Percentiles rank a stretch among this genome's conserved stretches.
Evolutionary conservation across 2,329 filamentous ascomycete genomes (phyloP).

Genomic region (Phymatotrichopsis omnivora): DNA sequence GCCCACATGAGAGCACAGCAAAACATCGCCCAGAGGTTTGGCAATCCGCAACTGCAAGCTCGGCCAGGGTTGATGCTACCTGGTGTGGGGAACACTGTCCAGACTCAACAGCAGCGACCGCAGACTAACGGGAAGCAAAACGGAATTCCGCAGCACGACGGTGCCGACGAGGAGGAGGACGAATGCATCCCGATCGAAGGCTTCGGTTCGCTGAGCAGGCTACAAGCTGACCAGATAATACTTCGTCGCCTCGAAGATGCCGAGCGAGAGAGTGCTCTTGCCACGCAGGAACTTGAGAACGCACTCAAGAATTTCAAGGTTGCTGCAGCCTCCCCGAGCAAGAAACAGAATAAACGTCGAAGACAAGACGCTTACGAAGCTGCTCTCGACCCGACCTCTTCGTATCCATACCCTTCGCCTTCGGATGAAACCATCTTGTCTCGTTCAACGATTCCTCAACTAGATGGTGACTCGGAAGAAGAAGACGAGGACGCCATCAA

Average conservation of each 20-base stretch:
- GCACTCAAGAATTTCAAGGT: conserved; percentile 21
- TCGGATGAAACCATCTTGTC: neutral
- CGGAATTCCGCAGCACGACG: conserved; percentile 47
- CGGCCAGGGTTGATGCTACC: conserved; percentile 23
- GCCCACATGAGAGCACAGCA: conserved; percentile 30
- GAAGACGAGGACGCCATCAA: conserved; percentile 94
- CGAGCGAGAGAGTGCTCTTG: conserved; percentile 25
- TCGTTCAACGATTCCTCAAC: conserved; percentile 33
- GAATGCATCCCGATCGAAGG: conserved; percentile 30
- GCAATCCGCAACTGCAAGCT: conserved; percentile 16
- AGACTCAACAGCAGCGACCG: conserved; percentile 30
- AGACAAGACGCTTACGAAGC: conserved; percentile 27
- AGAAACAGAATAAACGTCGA: conserved; percentile 10
- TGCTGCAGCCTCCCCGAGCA: conserved; percentile 8
- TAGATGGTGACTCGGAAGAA: conserved; percentile 51
- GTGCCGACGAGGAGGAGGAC: conserved; percentile 40
- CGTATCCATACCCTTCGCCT: conserved; percentile 25
- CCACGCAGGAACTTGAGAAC: conserved; percentile 28
- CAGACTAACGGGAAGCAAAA: conserved; percentile 29
- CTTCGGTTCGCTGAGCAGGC: conserved; percentile 22
- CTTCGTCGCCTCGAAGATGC: conserved; percentile 23
- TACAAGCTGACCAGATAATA: conserved; percentile 26
- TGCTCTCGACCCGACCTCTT: conserved; percentile 20
- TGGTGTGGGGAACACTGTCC: conserved; percentile 24
- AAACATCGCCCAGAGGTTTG: conserved; percentile 30